phyloP scores from a whole-genome alignment of 768 basidiomycete species.

The Dendrothele bispora region DNA sequence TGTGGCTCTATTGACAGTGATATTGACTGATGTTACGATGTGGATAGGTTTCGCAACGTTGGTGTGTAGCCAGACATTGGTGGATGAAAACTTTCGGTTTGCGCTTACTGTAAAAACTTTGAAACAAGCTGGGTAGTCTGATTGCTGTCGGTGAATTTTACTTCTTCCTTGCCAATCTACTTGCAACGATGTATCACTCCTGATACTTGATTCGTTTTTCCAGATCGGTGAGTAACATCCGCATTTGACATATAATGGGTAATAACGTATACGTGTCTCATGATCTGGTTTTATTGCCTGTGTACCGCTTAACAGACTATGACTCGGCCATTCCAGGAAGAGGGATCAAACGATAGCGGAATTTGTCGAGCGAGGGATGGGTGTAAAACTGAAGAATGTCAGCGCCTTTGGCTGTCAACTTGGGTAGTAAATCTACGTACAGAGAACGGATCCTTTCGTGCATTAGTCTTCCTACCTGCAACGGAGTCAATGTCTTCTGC shows the following conservation, averaged over 20 bases:
- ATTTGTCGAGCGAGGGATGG: too few relatives aligned
- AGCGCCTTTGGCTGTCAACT: too few relatives aligned
- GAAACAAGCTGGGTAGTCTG: not conserved
- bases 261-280: not conserved
- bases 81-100: not conserved
- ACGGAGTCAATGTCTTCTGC: too few relatives aligned
- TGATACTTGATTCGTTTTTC: constrained; percentile 41
- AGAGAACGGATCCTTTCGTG: too few relatives aligned
- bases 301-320: too few relatives aligned
- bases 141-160: too few relatives aligned
- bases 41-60: constrained; percentile 14
- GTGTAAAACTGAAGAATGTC: too few relatives aligned
- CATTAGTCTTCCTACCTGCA: too few relatives aligned
- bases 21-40: not conserved
- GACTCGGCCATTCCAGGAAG: too few relatives aligned
- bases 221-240: not conserved
- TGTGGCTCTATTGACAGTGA: not conserved
- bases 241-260: not conserved
- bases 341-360: too few relatives aligned
- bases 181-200: constrained; percentile 89
- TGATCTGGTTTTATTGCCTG: not conserved
- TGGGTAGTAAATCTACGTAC: too few relatives aligned
- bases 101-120: too few relatives aligned
- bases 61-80: constrained; percentile 24
- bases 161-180: constrained; percentile 26